phyloP scores from a whole-genome alignment of 2,329 filamentous ascomycete species.

The Ceratocystis huliohia region DNA sequence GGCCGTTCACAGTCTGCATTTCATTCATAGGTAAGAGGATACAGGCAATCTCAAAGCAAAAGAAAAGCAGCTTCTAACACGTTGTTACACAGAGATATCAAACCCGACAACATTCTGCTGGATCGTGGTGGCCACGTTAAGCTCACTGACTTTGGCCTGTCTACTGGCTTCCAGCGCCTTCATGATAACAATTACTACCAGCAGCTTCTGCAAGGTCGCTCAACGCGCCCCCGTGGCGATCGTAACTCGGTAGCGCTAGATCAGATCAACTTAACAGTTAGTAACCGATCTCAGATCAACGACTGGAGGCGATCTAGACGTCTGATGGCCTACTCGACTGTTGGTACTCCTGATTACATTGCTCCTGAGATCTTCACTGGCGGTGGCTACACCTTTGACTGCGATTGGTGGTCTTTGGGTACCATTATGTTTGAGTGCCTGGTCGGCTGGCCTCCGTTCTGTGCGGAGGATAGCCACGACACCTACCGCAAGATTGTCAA shows the following conservation, averaged over 20 bases:
- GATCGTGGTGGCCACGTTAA: slow-evolving; percentile 69
- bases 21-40: slow-evolving; percentile 76
- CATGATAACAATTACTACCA: slow-evolving; percentile 71
- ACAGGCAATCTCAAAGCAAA: neutral
- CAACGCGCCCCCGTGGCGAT: slow-evolving; percentile 46
- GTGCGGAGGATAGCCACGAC: slow-evolving; percentile 91
- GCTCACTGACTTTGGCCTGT: slow-evolving; percentile 68
- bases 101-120: slow-evolving; percentile 68
- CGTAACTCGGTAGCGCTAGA: slow-evolving; percentile 90
- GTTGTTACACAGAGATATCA: slow-evolving; percentile 48
- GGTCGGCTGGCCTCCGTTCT: slow-evolving; percentile 74
- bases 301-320: slow-evolving; percentile 69
- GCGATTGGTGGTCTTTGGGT: slow-evolving; percentile 74
- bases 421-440: slow-evolving; percentile 80
- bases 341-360: slow-evolving; percentile 89
- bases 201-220: slow-evolving; percentile 48
- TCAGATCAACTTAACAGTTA: slow-evolving; percentile 95
- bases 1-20: slow-evolving; percentile 92
- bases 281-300: slow-evolving; percentile 88
- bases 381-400: slow-evolving; percentile 63
- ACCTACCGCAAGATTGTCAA: slow-evolving; percentile 99
- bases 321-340: slow-evolving; percentile 83
- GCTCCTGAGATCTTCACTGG: slow-evolving; percentile 61
- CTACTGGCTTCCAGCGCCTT: slow-evolving; percentile 65
- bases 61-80: neutral